These are phyloP conservation scores for Orbilia brochopaga DNA, from an alignment of 2,329 filamentous ascomycete genomes.

Conservation along the genomic window DNA sequence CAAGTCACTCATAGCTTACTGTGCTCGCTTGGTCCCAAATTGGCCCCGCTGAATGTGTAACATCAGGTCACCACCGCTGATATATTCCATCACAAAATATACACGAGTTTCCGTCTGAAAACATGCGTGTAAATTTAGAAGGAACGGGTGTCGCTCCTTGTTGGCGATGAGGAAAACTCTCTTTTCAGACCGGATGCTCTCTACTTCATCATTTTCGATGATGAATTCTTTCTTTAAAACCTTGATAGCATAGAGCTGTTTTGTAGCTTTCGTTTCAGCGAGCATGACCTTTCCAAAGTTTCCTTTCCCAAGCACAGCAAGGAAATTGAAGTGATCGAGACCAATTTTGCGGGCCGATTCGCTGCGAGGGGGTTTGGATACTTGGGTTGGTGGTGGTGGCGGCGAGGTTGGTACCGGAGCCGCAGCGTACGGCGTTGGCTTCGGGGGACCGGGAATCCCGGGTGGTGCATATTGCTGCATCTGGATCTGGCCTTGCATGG, in stretches of 20 bases:
- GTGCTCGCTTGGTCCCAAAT: conserved; percentile 92
- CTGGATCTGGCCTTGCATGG: conserved; percentile 32
- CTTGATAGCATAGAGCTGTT: conserved; percentile 96
- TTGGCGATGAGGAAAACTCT: conserved; percentile 96
- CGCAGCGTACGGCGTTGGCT: conserved; percentile 51
- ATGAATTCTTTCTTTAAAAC: conserved; percentile 99
- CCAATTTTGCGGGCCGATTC: conserved; percentile 86
- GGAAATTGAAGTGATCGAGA: conserved; percentile 98
- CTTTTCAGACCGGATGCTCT: conserved; percentile 97
- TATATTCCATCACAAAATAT: conserved; percentile 99
- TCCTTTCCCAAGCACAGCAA: conserved; percentile 96
- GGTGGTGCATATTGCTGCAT: conserved; percentile 36
- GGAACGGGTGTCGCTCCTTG: conserved; percentile 93
- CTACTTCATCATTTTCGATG: conserved; percentile 98
- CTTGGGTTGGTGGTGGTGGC: conserved; percentile 51
- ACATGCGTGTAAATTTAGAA: conserved; percentile 93
- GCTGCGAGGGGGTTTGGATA: conserved; percentile 63
- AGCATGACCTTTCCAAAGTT: conserved; percentile 99
- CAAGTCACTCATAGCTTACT: conserved; percentile 66
- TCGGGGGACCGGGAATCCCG: conserved; percentile 53
- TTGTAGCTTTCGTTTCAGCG: conserved; percentile 90
- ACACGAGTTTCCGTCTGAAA: conserved; percentile 98
- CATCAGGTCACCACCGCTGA: conserved; percentile 98
- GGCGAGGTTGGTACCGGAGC: conserved; percentile 25
- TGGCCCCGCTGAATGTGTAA: conserved; percentile 96